phyloP scores from a whole-genome alignment of 768 basidiomycete species.

The Podaxis mareebaensis region DNA sequence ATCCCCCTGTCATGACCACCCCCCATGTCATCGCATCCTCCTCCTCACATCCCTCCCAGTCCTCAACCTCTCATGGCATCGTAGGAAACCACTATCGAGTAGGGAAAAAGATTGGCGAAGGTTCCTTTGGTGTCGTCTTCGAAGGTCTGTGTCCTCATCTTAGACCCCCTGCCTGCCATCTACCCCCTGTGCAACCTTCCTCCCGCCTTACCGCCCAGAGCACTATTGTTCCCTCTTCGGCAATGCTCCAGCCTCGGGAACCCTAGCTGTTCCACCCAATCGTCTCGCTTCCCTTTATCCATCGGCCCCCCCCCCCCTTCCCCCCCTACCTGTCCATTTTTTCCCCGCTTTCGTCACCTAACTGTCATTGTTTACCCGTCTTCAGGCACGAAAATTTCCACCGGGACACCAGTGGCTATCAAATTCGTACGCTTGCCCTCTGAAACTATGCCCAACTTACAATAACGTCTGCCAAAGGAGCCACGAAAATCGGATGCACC shows the following conservation, averaged over 20 bases:
- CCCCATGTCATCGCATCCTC: slow-evolving; percentile 84
- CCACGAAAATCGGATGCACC: slow-evolving; percentile 98
- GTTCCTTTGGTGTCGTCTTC: slow-evolving; percentile 97
- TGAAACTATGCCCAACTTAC: slow-evolving; percentile 12
- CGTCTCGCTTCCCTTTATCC: not conserved
- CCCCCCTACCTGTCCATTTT: no score
- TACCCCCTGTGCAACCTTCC: not conserved
- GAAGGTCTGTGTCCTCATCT: slow-evolving; percentile 60
- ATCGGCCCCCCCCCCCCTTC: not conserved
- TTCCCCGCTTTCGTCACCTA: not conserved
- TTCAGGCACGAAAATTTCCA: slow-evolving; percentile 80
- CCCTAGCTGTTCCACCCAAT: not conserved
- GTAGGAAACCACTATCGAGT: slow-evolving; percentile 84
- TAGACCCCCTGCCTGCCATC: not conserved
- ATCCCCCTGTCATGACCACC: slow-evolving; percentile 58
- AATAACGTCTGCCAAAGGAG: slow-evolving; percentile 51
- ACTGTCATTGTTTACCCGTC: not conserved
- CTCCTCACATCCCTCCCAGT: slow-evolving; percentile 62
- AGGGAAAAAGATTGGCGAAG: slow-evolving; percentile 99
- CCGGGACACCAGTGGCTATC: slow-evolving; percentile 89
- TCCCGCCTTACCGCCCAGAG: slow-evolving; percentile 7
- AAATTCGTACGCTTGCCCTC: slow-evolving; percentile 75
- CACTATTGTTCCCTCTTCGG: not conserved
- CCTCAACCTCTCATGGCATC: slow-evolving; percentile 69
- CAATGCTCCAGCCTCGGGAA: not conserved